Evolutionary conservation across 139 green algal species (phyloP).

Genomic region (Closterium sp.): DNA sequence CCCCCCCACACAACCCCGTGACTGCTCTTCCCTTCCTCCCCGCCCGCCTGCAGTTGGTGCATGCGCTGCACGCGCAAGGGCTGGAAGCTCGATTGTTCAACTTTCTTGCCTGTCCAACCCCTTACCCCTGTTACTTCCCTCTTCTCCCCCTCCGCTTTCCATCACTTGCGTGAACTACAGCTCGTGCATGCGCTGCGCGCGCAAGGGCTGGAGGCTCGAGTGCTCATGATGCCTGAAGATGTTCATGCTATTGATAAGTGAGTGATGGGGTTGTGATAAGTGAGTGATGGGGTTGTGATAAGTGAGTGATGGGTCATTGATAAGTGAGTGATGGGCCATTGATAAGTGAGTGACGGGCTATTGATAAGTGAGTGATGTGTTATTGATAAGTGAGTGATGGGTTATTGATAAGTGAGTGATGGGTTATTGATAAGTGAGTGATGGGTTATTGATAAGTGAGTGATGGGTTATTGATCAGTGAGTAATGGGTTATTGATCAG

Average conservation of each 20-base stretch:
- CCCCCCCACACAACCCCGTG: too few species aligned
- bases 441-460: background rate
- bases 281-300: too few species aligned
- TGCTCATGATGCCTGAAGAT: conserved; percentile 85
- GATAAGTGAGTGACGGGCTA: background rate
- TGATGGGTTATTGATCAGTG: background rate
- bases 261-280: background rate
- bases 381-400: background rate
- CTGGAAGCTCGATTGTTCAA: too few species aligned
- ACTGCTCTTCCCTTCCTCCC: background rate
- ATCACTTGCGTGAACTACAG: background rate
- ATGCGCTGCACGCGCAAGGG: too few species aligned
- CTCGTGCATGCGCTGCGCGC: background rate
- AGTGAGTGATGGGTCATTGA: too few species aligned
- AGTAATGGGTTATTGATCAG: background rate
- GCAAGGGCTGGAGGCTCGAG: conserved; percentile 16
- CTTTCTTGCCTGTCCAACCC: background rate
- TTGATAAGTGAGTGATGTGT: background rate
- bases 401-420: background rate
- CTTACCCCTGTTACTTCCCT: background rate
- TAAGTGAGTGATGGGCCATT: too few species aligned
- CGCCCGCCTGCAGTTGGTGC: too few species aligned
- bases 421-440: background rate
- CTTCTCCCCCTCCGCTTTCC: too few species aligned
- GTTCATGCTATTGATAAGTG: conserved; percentile 70